Conservation (phyloP, 306 rosid species). For the Ziziphus jujuba region DNA sequence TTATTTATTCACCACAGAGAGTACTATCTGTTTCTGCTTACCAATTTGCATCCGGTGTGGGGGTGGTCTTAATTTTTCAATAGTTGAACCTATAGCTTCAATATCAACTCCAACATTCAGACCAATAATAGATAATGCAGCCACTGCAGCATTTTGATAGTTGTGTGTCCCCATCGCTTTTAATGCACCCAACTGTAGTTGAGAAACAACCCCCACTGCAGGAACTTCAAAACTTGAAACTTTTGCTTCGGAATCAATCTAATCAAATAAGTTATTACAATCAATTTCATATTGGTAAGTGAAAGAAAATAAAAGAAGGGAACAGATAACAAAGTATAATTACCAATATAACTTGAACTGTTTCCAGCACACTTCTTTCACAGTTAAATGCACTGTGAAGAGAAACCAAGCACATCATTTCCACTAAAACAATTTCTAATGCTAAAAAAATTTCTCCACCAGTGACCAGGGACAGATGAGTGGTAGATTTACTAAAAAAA, state of each 20-base stretch:
- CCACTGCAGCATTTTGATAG: constrained; percentile 34
- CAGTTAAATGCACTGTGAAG: background rate
- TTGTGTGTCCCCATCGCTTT: constrained; percentile 31
- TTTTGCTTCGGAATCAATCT: constrained; percentile 27
- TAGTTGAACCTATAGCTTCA: constrained; percentile 20
- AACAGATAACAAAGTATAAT: background rate
- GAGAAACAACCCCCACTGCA: constrained; percentile 23
- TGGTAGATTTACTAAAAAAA: background rate
- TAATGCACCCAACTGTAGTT: constrained; percentile 29
- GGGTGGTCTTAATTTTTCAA: constrained; percentile 26
- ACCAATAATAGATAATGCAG: constrained; percentile 29
- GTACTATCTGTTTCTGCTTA: constrained; percentile 11
- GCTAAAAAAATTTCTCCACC: background rate
- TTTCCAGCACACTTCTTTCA: background rate
- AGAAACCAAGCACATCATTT: background rate
- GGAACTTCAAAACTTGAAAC: constrained; percentile 34
- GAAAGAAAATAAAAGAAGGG: background rate
- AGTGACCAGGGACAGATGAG: background rate
- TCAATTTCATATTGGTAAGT: constrained; percentile 1
- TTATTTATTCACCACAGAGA: background rate
- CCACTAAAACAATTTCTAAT: background rate
- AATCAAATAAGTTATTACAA: background rate
- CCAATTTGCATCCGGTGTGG: constrained; percentile 41
- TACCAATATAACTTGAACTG: background rate
- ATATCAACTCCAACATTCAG: constrained; percentile 28